Evolutionary conservation across 495 filamentous ascomycete genomes (phyloP), one percentile per base, ranked within the genome.

Genomic region (Aspergillus haitiensis): DNA sequence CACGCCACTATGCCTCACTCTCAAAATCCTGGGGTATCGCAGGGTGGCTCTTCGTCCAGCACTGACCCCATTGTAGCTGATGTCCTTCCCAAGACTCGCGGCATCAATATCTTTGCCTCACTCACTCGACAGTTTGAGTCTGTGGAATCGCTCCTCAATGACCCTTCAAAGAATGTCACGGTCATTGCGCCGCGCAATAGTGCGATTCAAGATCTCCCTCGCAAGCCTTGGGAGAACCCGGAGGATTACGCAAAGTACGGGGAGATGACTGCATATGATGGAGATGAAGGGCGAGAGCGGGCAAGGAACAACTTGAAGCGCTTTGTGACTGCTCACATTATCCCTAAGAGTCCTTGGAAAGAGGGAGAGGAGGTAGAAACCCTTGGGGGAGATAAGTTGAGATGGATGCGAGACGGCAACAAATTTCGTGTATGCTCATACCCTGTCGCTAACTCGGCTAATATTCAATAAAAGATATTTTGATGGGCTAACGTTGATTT

Each of bases 221-320:
- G 90, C 57, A 98, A 98, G 68, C 94, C 94, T 2, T 98, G 94
- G 94, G 93, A 98, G 65, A 86, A 95, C 61, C 86, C 90, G 0
- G 73, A 84, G 40, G 95, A 98, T 56, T 96, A 96, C 69, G 76
- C 74, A 4, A 76, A 75, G 7, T 76, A 91, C 15, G 93, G 93
- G 0, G 77, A 82, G n/a, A 64, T 64, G 47, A 70, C 87, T 35
- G 92, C 91, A 5, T 98, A 98, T 69, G 83, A 89, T 37, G 94
- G 94, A 0, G 72, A 80, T 0, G 85, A 83, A 12, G 95, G 95
- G 0, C 86, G 88, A 59, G 89, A 93, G 56, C 78, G 93, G 31
- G 93, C 94, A 3, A 82, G 85, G 42, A 77, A 73, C 57, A 98
- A 98, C 68, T 65, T 98, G 67, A 82, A 84, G 68, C 76, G 83